phyloP scores from a whole-genome alignment of 495 filamentous ascomycete genomes.

The Aspergillus incahuasiensis region DNA sequence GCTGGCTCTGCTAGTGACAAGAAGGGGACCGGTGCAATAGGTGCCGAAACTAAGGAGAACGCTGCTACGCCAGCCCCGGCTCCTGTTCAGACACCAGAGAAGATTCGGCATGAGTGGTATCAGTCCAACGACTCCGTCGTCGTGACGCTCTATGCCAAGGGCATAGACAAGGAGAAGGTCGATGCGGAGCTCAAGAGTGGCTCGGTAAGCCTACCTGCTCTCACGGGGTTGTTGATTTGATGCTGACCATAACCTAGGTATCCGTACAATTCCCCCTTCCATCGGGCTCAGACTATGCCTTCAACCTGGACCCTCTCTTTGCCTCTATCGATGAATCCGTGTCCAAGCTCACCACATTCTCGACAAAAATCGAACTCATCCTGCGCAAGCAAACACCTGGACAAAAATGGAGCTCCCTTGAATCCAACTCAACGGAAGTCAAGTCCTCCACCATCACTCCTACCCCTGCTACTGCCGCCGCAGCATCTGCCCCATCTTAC shows the following conservation, averaged over 20 bases:
- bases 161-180: slow-evolving; percentile 59
- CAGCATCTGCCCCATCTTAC: slow-evolving; percentile 55
- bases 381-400: slow-evolving; percentile 64
- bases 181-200: slow-evolving; percentile 51
- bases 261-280: slow-evolving; percentile 64
- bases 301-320: slow-evolving; percentile 68
- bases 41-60: slow-evolving; percentile 4
- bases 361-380: slow-evolving; percentile 80
- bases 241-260: slow-evolving; percentile 39
- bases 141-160: slow-evolving; percentile 68
- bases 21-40: slow-evolving; percentile 15
- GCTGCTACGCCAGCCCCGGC: slow-evolving; percentile 23
- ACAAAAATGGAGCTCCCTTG: slow-evolving; percentile 72
- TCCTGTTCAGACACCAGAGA: slow-evolving; percentile 27
- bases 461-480: slow-evolving; percentile 13
- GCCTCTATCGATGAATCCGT: slow-evolving; percentile 55
- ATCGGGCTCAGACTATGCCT: slow-evolving; percentile 56
- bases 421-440: slow-evolving; percentile 41
- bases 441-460: slow-evolving; percentile 20
- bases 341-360: slow-evolving; percentile 60
- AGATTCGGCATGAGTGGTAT: slow-evolving; percentile 78
- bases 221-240: not conserved
- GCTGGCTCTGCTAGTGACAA: not conserved
- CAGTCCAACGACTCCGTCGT: slow-evolving; percentile 62
- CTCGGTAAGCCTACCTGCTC: slow-evolving; percentile 36